Percentiles rank a stretch among this genome's conserved stretches.
Evolutionary conservation across 225 moss, liverwort and hornwort genomes (phyloP).

Genomic region (Marchantia polymorpha): DNA sequence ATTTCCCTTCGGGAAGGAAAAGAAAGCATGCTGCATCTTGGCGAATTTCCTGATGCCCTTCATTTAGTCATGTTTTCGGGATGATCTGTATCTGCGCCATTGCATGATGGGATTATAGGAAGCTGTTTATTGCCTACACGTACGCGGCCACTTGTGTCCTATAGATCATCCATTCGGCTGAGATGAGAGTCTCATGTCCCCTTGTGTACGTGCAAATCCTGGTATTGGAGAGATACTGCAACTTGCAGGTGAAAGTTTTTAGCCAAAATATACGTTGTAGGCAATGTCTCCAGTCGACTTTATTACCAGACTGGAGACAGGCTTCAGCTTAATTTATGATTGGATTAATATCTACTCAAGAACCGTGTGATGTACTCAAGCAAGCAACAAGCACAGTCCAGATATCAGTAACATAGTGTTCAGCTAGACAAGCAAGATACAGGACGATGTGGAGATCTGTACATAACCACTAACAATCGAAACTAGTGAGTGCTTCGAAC

Average conservation of each 20-base stretch:
- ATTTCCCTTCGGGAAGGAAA: not conserved
- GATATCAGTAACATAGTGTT: not conserved
- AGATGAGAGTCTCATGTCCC: not conserved
- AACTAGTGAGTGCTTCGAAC: no score
- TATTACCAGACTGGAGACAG: not conserved
- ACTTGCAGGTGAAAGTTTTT: no score
- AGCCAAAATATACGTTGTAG: not conserved
- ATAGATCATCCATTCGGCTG: not conserved
- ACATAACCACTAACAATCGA: not conserved
- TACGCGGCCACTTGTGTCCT: not conserved
- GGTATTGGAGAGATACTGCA: no score
- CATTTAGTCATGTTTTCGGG: not conserved
- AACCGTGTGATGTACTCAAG: not conserved
- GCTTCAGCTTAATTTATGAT: no score
- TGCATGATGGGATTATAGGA: not conserved
- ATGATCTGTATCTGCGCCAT: not conserved
- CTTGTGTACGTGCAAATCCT: no score
- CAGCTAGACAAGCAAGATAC: not conserved
- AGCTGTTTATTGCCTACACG: not conserved
- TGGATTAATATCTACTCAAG: not conserved
- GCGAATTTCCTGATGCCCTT: not conserved
- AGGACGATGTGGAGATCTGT: slow-evolving; percentile 1
- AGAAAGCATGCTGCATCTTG: not conserved
- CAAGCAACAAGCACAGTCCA: not conserved
- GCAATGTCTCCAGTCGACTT: not conserved